Evolutionary conservation across 768 basidiomycete species (phyloP).

Genomic region (Hericium alpestre): DNA sequence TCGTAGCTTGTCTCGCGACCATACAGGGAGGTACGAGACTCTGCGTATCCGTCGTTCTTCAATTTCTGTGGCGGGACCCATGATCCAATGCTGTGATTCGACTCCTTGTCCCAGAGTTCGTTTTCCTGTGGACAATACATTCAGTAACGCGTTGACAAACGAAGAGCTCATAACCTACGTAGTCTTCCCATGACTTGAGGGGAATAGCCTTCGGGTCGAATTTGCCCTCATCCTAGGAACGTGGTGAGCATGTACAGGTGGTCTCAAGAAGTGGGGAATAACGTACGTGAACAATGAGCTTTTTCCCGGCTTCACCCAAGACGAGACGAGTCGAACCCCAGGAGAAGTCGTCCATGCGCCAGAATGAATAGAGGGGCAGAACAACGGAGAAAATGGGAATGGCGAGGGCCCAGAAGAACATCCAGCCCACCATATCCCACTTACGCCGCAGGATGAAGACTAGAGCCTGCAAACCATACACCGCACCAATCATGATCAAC

Average conservation of each 20-base stretch:
- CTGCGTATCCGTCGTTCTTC: slow-evolving; percentile 64
- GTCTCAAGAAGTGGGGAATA: background rate
- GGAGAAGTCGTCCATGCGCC: slow-evolving; percentile 96
- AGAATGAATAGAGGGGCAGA: slow-evolving; percentile 92
- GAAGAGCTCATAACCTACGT: slow-evolving; percentile 39
- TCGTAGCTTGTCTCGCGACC: slow-evolving; percentile 86
- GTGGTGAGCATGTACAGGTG: too few species aligned
- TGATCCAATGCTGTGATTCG: slow-evolving; percentile 88
- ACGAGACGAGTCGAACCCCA: slow-evolving; percentile 93
- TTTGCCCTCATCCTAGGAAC: slow-evolving; percentile 82
- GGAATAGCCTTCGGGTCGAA: slow-evolving; percentile 92
- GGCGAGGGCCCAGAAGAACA: slow-evolving; percentile 91
- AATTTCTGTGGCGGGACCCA: slow-evolving; percentile 75
- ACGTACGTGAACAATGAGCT: slow-evolving; percentile 86
- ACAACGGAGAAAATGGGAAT: slow-evolving; percentile 90
- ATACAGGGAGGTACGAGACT: slow-evolving; percentile 73
- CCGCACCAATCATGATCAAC: slow-evolving; percentile 84
- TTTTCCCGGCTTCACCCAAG: slow-evolving; percentile 90
- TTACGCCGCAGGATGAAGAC: slow-evolving; percentile 88
- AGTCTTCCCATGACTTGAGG: slow-evolving; percentile 94
- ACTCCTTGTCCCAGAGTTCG: slow-evolving; percentile 95
- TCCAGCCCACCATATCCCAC: slow-evolving; percentile 99
- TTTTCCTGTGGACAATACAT: slow-evolving; percentile 50
- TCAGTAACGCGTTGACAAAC: background rate
- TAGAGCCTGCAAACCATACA: slow-evolving; percentile 89